phyloP scores from a whole-genome alignment of 495 filamentous ascomycete genomes.

The Aspergillus diversus region DNA sequence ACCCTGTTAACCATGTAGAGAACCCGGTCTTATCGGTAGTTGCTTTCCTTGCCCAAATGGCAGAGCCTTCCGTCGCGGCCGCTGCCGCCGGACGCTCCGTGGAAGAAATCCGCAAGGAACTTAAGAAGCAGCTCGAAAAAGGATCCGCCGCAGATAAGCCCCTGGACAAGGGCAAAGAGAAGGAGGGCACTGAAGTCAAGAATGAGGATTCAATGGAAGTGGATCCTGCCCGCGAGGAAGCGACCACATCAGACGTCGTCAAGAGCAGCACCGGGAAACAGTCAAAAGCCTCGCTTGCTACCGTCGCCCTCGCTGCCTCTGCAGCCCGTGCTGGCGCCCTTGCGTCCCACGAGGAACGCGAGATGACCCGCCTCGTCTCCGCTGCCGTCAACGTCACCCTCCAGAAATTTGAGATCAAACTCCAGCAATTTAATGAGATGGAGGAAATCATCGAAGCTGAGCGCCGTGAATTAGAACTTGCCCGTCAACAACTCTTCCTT shows the following conservation, averaged over 20 bases:
- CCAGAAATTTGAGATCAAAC: conserved; percentile 80
- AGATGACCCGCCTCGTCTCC: conserved; percentile 90
- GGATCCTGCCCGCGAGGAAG: conserved; percentile 45
- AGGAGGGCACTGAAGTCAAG: conserved; percentile 62
- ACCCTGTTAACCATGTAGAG: conserved; percentile 86
- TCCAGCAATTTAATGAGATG: conserved; percentile 95
- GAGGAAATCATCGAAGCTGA: conserved; percentile 89
- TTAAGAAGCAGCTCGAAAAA: conserved; percentile 74
- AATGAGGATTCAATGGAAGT: conserved; percentile 71
- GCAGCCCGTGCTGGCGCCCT: conserved; percentile 85
- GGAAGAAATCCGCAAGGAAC: conserved; percentile 76
- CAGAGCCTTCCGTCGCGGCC: conserved; percentile 84
- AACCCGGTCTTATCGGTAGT: conserved; percentile 96
- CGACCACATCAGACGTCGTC: conserved; percentile 32
- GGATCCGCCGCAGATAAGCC: conserved; percentile 37
- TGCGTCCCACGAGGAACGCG: conserved; percentile 92
- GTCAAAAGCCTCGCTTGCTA: conserved; percentile 60
- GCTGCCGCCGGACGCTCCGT: conserved; percentile 85
- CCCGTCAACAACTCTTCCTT: conserved; percentile 88
- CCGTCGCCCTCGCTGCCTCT: conserved; percentile 79
- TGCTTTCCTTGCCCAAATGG: conserved; percentile 85
- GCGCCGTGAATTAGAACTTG: conserved; percentile 86
- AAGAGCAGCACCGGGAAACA: conserved; percentile 26
- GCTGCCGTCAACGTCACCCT: conserved; percentile 82
- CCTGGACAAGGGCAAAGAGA: conserved; percentile 55